These are phyloP conservation scores for Fonsecaea multimorphosa DNA, from an alignment of 2,329 filamentous ascomycete genomes.

Conservation along the genomic window DNA sequence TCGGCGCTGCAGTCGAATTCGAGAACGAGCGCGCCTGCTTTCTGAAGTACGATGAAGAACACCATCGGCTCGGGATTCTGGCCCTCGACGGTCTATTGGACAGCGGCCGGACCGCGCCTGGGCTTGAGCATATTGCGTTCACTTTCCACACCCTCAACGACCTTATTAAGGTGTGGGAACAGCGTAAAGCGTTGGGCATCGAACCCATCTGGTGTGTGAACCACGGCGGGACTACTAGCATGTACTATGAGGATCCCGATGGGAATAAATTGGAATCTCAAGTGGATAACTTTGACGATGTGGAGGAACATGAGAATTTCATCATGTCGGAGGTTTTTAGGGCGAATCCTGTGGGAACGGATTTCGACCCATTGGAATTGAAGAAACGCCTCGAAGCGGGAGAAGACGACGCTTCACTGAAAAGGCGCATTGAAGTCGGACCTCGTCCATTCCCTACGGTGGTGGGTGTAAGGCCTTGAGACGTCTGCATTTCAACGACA, in stretches of 20 bases:
- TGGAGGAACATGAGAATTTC: too few species aligned
- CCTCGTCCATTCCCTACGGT: too few species aligned
- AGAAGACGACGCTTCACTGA: too few species aligned
- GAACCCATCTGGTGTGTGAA: conserved; percentile 54
- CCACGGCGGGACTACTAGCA: conserved; percentile 55
- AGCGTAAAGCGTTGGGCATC: conserved; percentile 33
- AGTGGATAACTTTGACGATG: conserved; percentile 47
- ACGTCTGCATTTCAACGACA: too few species aligned
- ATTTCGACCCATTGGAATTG: too few species aligned
- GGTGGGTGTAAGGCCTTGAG: too few species aligned
- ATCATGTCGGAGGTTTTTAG: too few species aligned
- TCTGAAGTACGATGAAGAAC: background rate
- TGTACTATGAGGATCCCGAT: conserved; percentile 59
- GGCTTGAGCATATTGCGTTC: conserved; percentile 55
- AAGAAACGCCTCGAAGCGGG: too few species aligned
- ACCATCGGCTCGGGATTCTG: conserved; percentile 51
- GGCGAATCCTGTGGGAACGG: too few species aligned
- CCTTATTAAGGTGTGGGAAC: conserved; percentile 47
- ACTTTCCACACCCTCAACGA: conserved; percentile 47
- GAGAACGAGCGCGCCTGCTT: too few species aligned
- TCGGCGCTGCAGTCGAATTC: too few species aligned
- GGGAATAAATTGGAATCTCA: conserved; percentile 46
- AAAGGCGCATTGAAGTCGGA: too few species aligned
- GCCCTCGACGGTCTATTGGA: conserved; percentile 38
- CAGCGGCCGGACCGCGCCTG: conserved; percentile 38